A percentile compares a stretch with the other conserved stretches of the same genome.
phyloP scores from a whole-genome alignment of 352 stramenopile genomes.

The Phytophthora quininea region DNA sequence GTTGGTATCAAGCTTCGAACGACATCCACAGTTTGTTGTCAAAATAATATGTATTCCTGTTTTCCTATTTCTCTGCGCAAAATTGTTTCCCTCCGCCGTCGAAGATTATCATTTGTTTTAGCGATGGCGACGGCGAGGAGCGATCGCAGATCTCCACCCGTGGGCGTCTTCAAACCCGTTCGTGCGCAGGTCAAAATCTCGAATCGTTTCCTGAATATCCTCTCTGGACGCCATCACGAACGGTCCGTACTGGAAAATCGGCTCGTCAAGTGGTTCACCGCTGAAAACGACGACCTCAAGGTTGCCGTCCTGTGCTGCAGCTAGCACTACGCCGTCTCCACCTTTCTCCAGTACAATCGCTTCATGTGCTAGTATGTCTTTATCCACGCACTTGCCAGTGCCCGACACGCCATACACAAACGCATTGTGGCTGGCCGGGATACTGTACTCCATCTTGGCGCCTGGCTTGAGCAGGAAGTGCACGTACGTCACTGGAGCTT shows the following conservation, averaged over 20 bases:
- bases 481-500: conserved; percentile 45
- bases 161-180: conserved; percentile 68
- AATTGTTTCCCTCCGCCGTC: not conserved
- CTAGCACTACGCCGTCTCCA: conserved; percentile 51
- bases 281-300: conserved; percentile 62
- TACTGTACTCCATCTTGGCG: conserved; percentile 33
- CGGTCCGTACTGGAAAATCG: conserved; percentile 62
- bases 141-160: conserved; percentile 57
- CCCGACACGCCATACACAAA: conserved; percentile 42
- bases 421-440: conserved; percentile 37
- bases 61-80: not conserved
- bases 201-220: conserved; percentile 55
- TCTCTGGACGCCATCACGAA: conserved; percentile 68
- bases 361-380: conserved; percentile 32
- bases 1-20: too few species aligned
- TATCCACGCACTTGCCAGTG: conserved; percentile 12
- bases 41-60: not conserved
- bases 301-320: conserved; percentile 15
- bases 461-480: conserved; percentile 41
- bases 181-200: conserved; percentile 49
- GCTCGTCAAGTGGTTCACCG: conserved; percentile 60
- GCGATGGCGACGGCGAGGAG: conserved; percentile 18
- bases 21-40: too few species aligned
- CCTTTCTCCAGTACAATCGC: conserved; percentile 48
- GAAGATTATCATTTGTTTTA: not conserved